Evolutionary conservation across 164 flowering plant genomes (phyloP), one percentile per base, ranked within the genome.

Genomic region (Umbellularia californica): DNA sequence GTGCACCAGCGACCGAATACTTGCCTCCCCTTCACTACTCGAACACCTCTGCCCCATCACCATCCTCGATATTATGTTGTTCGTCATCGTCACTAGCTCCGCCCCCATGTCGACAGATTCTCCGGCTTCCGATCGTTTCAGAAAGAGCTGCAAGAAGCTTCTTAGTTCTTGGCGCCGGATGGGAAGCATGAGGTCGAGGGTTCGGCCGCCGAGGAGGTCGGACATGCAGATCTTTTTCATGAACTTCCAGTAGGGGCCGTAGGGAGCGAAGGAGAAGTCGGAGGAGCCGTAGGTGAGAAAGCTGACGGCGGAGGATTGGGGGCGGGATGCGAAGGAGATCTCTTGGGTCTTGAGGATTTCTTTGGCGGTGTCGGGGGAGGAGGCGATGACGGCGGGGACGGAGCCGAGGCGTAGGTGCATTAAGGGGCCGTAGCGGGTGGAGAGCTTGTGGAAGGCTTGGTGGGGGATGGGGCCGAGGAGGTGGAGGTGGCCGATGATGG

Each of bases 231-330:
- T 13, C 58, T 88, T 90, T 73, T 83, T 88, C 74, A 90, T 77
- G 79, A 84, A 85, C 30, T 82, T 87, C 95, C 92, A 89, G 73
- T 87, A 88, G 0, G 88, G 87, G 0, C 92, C 92, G 58, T 84
- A 81, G 3, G 87, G 90, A 0, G 91, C 81, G 35, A 87, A 87
- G 25, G 86, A 79, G 72, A 89, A 82, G 52, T 74, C 83, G 5
- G 85, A 78, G 1, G 82, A 70, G 55, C 79, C 77, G 65, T 89
- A 85, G 5, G 84, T 81, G 14, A 89, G 78, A 70, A 58, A 64
- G 3, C 80, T 69, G 28, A 83, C 66, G 33, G 89, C 86, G 14
- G 75, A 15, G n/a, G 84, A 58, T 15, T 66, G 67, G 2, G 76
- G 76, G 10, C 90, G 86, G 1, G 74, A 63, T 6, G 84, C 58